phyloP scores from a whole-genome alignment of 768 basidiomycete species.

The Collybia sp. region DNA sequence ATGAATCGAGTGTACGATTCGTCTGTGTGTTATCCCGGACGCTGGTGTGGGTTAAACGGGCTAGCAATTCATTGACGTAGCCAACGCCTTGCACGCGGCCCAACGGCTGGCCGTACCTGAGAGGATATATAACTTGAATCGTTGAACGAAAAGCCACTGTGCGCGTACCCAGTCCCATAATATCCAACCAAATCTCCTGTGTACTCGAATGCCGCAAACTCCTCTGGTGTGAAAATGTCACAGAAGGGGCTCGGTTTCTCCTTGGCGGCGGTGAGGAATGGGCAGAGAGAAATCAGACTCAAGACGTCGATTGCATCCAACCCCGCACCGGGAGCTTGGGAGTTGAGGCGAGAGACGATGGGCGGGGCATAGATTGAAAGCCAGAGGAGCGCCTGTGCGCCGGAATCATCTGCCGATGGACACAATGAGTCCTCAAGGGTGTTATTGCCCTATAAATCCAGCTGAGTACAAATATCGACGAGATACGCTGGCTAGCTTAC shows the following conservation, averaged over 20 bases:
- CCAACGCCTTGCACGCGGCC: constrained; percentile 83
- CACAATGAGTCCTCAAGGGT: constrained; percentile 69
- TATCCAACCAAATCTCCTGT: constrained; percentile 72
- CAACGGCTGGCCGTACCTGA: constrained; percentile 61
- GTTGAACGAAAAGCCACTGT: background rate
- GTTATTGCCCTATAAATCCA: constrained; percentile 43
- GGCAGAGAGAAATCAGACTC: constrained; percentile 67
- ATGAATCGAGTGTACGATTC: constrained; percentile 65
- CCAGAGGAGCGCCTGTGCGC: constrained; percentile 48
- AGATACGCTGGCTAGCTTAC: constrained; percentile 27
- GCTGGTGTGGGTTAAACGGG: constrained; percentile 61
- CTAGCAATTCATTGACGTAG: constrained; percentile 85
- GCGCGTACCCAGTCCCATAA: constrained; percentile 65
- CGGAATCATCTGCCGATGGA: constrained; percentile 44
- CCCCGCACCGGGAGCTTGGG: constrained; percentile 56
- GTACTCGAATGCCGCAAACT: constrained; percentile 69
- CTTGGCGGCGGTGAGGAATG: constrained; percentile 67
- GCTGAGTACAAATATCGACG: background rate
- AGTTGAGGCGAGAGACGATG: constrained; percentile 57
- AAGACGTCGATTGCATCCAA: constrained; percentile 50
- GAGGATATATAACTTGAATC: background rate
- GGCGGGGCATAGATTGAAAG: constrained; percentile 46
- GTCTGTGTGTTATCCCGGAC: constrained; percentile 72
- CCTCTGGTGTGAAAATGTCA: constrained; percentile 55
- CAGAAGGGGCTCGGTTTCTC: constrained; percentile 63